phyloP scores from a whole-genome alignment of 495 filamentous ascomycete genomes.

The Pseudevernia furfuracea region DNA sequence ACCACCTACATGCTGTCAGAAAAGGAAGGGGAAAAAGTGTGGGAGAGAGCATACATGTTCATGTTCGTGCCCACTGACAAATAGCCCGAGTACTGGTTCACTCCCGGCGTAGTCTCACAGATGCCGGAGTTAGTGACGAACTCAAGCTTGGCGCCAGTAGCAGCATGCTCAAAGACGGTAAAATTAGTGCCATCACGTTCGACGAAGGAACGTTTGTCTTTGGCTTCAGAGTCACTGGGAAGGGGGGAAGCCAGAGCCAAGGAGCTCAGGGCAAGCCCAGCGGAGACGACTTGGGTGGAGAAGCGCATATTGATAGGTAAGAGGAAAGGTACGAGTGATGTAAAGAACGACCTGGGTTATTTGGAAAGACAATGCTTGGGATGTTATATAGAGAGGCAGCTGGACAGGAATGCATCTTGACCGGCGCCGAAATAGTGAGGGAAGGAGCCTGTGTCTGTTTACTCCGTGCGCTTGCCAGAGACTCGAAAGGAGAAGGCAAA shows the following conservation, averaged over 20 bases:
- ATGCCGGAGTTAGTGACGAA: conserved; percentile 52
- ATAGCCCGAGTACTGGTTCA: conserved; percentile 52
- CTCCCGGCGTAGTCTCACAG: conserved; percentile 47
- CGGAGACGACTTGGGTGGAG: conserved; percentile 16
- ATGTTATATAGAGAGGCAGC: conserved; percentile 13
- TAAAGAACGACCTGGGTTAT: neutral
- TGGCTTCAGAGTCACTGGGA: conserved; percentile 6
- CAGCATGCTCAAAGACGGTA: conserved; percentile 47
- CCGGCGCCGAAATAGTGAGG: neutral
- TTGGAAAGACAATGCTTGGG: neutral
- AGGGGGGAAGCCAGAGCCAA: conserved; percentile 28
- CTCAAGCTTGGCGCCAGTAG: conserved; percentile 43
- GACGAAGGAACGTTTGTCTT: conserved; percentile 39
- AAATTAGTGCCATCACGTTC: conserved; percentile 39
- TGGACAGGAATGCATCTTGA: conserved; percentile 4
- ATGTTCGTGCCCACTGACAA: conserved; percentile 44
- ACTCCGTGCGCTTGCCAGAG: neutral
- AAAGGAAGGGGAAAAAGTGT: neutral
- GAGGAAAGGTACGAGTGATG: conserved; percentile 1
- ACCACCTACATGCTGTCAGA: conserved; percentile 13
- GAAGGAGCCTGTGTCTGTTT: conserved; percentile 7
- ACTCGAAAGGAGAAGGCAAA: neutral
- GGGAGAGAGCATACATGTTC: conserved; percentile 38
- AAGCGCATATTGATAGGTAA: conserved; percentile 16
- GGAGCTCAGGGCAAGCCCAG: conserved; percentile 21